Evolutionary conservation across 2,329 filamentous ascomycete genomes (phyloP), one percentile per base, ranked within the genome.

Genomic region (Erysiphe neolycopersici): DNA sequence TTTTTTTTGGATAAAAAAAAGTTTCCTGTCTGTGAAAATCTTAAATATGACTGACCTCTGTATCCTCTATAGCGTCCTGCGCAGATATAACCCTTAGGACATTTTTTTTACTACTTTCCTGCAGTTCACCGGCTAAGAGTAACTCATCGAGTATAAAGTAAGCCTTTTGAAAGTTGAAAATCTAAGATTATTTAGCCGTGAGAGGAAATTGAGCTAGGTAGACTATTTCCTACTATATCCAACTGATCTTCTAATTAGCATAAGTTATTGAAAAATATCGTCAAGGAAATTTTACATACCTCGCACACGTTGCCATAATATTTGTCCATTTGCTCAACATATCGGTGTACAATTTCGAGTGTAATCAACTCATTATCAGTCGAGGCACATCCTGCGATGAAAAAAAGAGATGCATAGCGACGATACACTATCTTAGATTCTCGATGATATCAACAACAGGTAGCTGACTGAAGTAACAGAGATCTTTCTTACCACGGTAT

Each of bases 231-330:
- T 50, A 53, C 51, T 22, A 53, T 53, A 43, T 53, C 51, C 33
- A 53, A 44, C 51, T 53, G 12, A 26, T 26, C 8, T 26, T 26
- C 22, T 26, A 1, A 8, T 26, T 8, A 26, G 22, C 22, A 26
- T 5, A 26, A 26, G 4, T 9, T 26, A 6, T 26, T 26, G 6
- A 26, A 9, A 8, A 26, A 26, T 26, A 26, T 26, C 8, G 22
- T 1, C 22, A 8, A 8, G 30, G 6, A 32, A 19, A 30, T 5
- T 13, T 17, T 2, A 22, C 46, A 29, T 50, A 98, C 73, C 65
- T 98, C 89, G 75, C 89, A 98, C 47, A 98, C 89, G 61, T 98
- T 98, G 61, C 89, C 89, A 62, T 95, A 98, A 67, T 98, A 98
- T 62, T 98, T 98, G 69, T 98, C 89, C 89, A 98, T 98, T 64